A percentile compares a stretch with the other conserved stretches of the same genome.
Evolutionary conservation across 83 land plant genomes (phyloP).

Genomic region (Thuja plicata): DNA sequence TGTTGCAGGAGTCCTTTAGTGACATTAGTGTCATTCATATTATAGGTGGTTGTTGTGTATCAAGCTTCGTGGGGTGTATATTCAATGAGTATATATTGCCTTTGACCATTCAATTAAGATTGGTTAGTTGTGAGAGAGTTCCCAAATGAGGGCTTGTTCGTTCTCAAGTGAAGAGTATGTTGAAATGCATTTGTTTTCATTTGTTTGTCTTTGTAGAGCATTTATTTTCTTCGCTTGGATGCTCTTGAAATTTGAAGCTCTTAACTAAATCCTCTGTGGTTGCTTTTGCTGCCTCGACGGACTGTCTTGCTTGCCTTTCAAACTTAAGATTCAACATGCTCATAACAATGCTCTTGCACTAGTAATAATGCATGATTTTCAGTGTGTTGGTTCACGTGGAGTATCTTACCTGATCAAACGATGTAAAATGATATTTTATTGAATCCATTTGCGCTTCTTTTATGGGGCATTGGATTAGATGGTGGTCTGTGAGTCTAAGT

Average conservation of each 20-base stretch:
- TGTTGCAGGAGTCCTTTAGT: not conserved
- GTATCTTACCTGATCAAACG: not conserved
- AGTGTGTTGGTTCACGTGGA: not conserved
- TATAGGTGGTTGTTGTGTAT: not conserved
- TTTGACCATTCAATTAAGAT: not conserved
- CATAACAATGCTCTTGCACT: not conserved
- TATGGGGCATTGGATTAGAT: not conserved
- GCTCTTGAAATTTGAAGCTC: too few relatives aligned
- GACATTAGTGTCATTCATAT: not conserved
- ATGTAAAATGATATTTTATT: not conserved
- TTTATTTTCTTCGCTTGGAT: too few relatives aligned
- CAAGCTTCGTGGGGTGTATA: not conserved
- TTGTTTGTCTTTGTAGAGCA: too few relatives aligned
- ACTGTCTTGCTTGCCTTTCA: too few relatives aligned
- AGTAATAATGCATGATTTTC: not conserved
- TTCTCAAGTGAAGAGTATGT: not conserved
- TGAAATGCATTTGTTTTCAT: not conserved
- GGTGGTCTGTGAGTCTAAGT: not conserved
- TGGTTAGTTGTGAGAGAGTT: not conserved
- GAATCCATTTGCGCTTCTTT: not conserved
- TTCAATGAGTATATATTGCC: conserved; percentile 3
- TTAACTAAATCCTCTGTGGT: too few relatives aligned
- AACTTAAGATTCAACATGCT: too few relatives aligned
- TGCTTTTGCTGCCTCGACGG: too few relatives aligned
- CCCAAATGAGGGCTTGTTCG: not conserved